Evolutionary conservation across 73 alveolate species (phyloP), one percentile per base, ranked within the genome.

Genomic region (Effrenium voratum): DNA sequence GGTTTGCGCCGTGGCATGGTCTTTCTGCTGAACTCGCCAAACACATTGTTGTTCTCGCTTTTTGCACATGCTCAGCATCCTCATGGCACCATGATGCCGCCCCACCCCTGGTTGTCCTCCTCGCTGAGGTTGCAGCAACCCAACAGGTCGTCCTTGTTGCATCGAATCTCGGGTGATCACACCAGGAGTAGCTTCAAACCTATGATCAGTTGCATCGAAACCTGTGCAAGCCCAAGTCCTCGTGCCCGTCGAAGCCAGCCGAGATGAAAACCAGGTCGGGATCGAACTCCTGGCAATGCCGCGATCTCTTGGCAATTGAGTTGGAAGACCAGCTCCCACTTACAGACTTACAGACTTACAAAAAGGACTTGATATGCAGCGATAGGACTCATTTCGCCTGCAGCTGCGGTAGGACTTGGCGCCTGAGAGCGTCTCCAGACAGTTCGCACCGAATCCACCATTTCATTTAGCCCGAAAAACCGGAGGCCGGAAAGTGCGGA

Each of bases 181-280:
- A n/a, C n/a, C n/a, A 57, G 72, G 72, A 1, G 16, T 57, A 30
- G 72, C n/a, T 57, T 30, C 28, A 22, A 0, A 2, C 72, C 72
- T 22, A 57, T 57, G 16, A 22, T 30, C 5, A 1, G 72, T 57
- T 57, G n/a, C 72, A 57, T 57, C 72, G 28, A 57, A 32, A 3
- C 84, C 84, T 16, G 41, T 36, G 32, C 30, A 34, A 3, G 24
- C 84, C 84, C 84, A 15, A 38, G 4, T 45, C 94, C 99, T 99
- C 99, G 98, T 99, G 99, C 30, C 99, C 99, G 93, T 99, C 99
- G 93, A 99, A 99, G 76, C 99, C 99, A 38, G 99, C 99, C 45
- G 99, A 99, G 82, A 99, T 99, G 88, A 99, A 99, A 26, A 99
- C 99, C 70, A 99, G 98, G 98, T 99, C 99, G 5, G 99, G 99